Evolutionary conservation across 306 rosid species (phyloP).

Genomic region (Cyamopsis tetragonoloba): DNA sequence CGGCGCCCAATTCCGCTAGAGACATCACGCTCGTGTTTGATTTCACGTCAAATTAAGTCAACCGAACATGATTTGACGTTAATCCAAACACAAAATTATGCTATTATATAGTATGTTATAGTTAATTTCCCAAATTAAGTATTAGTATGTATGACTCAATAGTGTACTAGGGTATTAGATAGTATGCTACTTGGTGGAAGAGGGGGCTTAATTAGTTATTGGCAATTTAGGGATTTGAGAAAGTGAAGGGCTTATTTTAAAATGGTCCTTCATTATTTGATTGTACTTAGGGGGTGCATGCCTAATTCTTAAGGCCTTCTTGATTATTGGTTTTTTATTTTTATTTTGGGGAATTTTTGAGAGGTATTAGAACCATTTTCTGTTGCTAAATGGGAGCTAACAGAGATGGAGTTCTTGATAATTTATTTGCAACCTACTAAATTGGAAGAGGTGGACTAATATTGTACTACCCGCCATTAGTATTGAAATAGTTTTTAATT

Average conservation of each 20-base stretch:
- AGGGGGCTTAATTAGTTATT: neutral
- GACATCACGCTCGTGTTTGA: too few relatives aligned
- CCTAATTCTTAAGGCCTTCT: constrained; percentile 27
- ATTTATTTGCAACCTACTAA: constrained; percentile 23
- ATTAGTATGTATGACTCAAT: constrained; percentile 35
- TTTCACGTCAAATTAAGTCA: too few relatives aligned
- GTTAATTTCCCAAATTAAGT: constrained; percentile 9
- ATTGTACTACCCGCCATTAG: constrained; percentile 74
- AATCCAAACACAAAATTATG: too few relatives aligned
- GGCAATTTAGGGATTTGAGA: constrained; percentile 38
- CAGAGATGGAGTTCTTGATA: constrained; percentile 18
- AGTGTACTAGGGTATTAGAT: constrained; percentile 79
- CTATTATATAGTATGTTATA: neutral
- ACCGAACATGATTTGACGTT: too few relatives aligned
- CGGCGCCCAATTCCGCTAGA: constrained; percentile 80
- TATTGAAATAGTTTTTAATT: constrained; percentile 4
- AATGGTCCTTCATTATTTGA: constrained; percentile 48
- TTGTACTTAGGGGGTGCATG: constrained; percentile 21
- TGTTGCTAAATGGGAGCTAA: constrained; percentile 35
- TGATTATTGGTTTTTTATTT: constrained; percentile 22
- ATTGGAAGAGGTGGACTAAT: constrained; percentile 62
- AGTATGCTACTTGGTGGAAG: constrained; percentile 48
- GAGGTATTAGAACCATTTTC: constrained; percentile 18
- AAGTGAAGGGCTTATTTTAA: constrained; percentile 62
- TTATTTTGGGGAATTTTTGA: neutral